A percentile compares a stretch with the other conserved stretches of the same genome.
These are phyloP conservation scores for Cercospora nicotianae DNA, from an alignment of 2,329 filamentous ascomycete genomes.

Conservation along the genomic window DNA sequence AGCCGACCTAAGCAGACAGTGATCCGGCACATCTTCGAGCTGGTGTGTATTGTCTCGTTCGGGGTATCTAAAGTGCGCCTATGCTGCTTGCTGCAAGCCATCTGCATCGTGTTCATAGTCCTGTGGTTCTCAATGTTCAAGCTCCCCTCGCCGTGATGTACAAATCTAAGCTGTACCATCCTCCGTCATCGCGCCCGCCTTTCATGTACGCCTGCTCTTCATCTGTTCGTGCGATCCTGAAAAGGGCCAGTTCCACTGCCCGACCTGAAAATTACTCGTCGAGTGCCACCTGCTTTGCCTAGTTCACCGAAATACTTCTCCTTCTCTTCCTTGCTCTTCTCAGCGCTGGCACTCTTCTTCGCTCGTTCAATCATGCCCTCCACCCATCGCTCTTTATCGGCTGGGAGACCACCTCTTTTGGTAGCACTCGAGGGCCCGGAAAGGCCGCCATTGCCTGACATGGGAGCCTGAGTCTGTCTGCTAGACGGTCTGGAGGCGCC, in stretches of 20 bases:
- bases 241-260: slow-evolving; percentile 3
- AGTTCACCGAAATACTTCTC: slow-evolving; percentile 63
- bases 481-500: slow-evolving; percentile 27
- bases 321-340: slow-evolving; percentile 40
- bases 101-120: slow-evolving; percentile 4
- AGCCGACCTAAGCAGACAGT: neutral
- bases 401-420: slow-evolving; percentile 43
- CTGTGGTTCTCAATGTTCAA: slow-evolving; percentile 10
- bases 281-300: slow-evolving; percentile 70
- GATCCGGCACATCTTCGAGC: neutral
- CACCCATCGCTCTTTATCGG: slow-evolving; percentile 76
- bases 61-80: neutral
- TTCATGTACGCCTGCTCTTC: neutral
- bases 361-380: slow-evolving; percentile 81
- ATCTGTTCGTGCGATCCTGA: slow-evolving; percentile 6
- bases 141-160: neutral
- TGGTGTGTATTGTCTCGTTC: neutral
- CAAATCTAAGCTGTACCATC: neutral
- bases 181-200: neutral
- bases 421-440: slow-evolving; percentile 26
- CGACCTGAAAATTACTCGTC: slow-evolving; percentile 64
- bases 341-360: slow-evolving; percentile 59
- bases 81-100: neutral
- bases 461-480: slow-evolving; percentile 18
- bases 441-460: slow-evolving; percentile 21